A percentile compares a stretch with the other conserved stretches of the same genome.
Evolutionary conservation across 2,329 filamentous ascomycete species (phyloP).

Genomic region (Ceratocystis harringtonii): DNA sequence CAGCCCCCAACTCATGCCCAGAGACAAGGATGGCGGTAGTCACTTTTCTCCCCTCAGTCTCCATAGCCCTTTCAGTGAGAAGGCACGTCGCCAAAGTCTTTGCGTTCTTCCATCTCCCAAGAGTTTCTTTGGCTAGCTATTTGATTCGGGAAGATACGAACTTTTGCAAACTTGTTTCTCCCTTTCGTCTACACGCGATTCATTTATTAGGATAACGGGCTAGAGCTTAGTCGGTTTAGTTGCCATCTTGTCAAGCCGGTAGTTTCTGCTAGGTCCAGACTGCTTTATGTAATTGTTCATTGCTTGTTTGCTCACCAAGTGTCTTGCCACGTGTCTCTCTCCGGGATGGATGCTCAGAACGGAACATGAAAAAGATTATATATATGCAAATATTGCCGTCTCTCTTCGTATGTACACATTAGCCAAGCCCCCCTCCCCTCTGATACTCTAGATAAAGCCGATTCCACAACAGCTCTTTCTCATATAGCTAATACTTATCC

Average conservation of each 20-base stretch:
- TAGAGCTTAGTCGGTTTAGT: not conserved
- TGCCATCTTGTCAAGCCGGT: not conserved
- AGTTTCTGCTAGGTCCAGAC: not conserved
- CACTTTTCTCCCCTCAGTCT: not conserved
- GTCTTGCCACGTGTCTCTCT: too few relatives aligned
- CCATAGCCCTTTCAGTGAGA: not conserved
- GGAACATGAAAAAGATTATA: too few relatives aligned
- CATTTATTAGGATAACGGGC: not conserved
- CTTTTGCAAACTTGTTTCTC: not conserved
- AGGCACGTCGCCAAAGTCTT: slow-evolving; percentile 15
- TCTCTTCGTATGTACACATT: too few relatives aligned
- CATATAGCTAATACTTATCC: too few relatives aligned
- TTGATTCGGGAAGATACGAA: not conserved
- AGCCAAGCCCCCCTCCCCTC: not conserved
- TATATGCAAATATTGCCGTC: too few relatives aligned
- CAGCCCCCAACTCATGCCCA: slow-evolving; percentile 7
- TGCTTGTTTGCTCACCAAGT: too few relatives aligned
- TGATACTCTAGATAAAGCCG: not conserved
- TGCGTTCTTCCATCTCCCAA: slow-evolving; percentile 7
- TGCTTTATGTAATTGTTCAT: not conserved
- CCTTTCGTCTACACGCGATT: not conserved
- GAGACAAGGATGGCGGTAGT: not conserved
- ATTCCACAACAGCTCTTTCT: not conserved
- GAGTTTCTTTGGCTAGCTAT: not conserved
- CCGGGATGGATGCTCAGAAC: too few relatives aligned